Evolutionary conservation across 768 basidiomycete species (phyloP).

Genomic region (Mrakia hoshinonis): DNA sequence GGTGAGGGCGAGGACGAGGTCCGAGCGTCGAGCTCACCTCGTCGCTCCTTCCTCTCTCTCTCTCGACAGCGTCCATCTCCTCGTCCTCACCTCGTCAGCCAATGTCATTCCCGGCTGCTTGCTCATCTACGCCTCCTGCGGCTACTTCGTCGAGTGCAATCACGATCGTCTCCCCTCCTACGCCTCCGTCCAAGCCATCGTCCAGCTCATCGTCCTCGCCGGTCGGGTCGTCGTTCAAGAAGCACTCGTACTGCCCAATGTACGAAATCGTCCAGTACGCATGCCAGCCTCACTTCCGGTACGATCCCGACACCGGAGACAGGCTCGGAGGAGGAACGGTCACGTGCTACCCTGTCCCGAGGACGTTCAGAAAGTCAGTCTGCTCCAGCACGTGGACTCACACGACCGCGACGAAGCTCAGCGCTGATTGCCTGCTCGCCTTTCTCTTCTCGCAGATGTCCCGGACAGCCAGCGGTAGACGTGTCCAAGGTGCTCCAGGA

Average conservation of each 20-base stretch:
- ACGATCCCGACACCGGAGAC: slow-evolving; percentile 15
- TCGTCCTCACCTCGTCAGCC: too few species aligned
- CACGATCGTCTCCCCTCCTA: slow-evolving; percentile 3
- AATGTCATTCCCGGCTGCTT: too few species aligned
- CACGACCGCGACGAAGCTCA: neutral
- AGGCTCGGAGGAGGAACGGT: slow-evolving; percentile 15
- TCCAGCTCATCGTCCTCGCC: neutral
- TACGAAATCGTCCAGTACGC: slow-evolving; percentile 24
- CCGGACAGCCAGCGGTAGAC: slow-evolving; percentile 24
- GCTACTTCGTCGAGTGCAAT: neutral
- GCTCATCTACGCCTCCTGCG: too few species aligned
- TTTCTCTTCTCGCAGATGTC: slow-evolving; percentile 5
- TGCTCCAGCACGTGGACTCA: neutral
- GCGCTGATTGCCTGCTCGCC: neutral
- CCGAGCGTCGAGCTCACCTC: too few species aligned
- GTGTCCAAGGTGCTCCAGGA: slow-evolving; percentile 4
- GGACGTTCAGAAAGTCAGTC: slow-evolving; percentile 27
- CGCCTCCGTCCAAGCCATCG: neutral
- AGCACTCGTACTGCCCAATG: slow-evolving; percentile 21
- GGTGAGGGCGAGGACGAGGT: too few species aligned
- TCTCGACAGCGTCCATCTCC: too few species aligned
- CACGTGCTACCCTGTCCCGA: slow-evolving; percentile 23
- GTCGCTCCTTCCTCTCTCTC: too few species aligned
- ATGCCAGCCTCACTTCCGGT: slow-evolving; percentile 23
- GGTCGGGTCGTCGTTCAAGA: neutral